These are phyloP conservation scores for Leishmania tropica DNA, from an alignment of 208 protist species.

Conservation along the genomic window DNA sequence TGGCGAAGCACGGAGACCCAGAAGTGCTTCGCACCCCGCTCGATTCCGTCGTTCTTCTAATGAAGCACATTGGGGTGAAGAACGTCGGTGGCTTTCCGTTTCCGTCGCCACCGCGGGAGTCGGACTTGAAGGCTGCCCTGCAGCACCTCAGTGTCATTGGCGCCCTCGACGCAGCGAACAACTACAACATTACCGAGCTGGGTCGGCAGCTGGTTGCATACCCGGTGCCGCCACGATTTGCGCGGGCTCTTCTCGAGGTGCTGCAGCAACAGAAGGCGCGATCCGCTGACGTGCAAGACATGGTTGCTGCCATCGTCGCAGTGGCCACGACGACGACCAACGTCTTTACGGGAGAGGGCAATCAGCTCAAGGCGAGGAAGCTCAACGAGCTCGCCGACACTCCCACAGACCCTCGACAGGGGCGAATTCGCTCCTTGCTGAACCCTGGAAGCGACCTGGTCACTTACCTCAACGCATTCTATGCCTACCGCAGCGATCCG, in stretches of 20 bases:
- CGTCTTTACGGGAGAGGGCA: conserved; percentile 87
- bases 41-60: conserved; percentile 91
- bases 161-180: conserved; percentile 53
- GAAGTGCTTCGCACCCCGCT: conserved; percentile 94
- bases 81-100: conserved; percentile 90
- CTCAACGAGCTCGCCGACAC: conserved; percentile 34
- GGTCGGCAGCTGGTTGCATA: conserved; percentile 73
- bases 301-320: conserved; percentile 64
- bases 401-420: conserved; percentile 42
- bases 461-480: conserved; percentile 78
- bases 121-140: conserved; percentile 72
- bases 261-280: conserved; percentile 30
- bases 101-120: conserved; percentile 71
- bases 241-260: conserved; percentile 70
- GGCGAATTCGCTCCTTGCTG: conserved; percentile 56
- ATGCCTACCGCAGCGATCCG: conserved; percentile 50
- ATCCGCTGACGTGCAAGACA: conserved; percentile 23
- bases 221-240: conserved; percentile 87
- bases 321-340: conserved; percentile 77
- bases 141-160: conserved; percentile 77
- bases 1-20: conserved; percentile 94
- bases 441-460: conserved; percentile 88
- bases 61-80: conserved; percentile 92
- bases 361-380: conserved; percentile 69
- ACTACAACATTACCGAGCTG: conserved; percentile 67